These are phyloP conservation scores for Phyllosticta citrichinensis DNA, from an alignment of 2,329 filamentous ascomycete species.

Conservation along the genomic window DNA sequence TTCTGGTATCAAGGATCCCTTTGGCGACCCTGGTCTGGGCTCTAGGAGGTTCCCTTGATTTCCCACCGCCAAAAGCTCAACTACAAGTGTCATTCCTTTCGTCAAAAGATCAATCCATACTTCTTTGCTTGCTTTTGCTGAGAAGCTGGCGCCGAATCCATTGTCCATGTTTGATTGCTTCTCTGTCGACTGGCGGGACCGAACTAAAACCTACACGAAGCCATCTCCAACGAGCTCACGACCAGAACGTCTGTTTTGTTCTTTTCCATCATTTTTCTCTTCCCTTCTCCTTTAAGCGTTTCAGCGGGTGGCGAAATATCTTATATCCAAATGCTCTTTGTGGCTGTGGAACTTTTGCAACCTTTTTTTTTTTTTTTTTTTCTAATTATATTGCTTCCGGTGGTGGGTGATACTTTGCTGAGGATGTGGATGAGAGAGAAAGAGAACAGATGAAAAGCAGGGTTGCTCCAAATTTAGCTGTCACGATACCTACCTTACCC, in stretches of 20 bases:
- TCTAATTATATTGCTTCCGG: background rate
- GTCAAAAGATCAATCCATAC: background rate
- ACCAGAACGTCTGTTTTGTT: background rate
- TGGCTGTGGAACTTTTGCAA: background rate
- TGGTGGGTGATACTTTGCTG: background rate
- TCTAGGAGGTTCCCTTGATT: background rate
- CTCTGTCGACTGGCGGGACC: background rate
- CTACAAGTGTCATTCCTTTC: background rate
- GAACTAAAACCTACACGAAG: background rate
- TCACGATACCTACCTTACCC: too few species aligned
- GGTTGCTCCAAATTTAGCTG: background rate
- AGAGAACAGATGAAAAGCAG: background rate
- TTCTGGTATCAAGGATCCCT: slow-evolving; percentile 17
- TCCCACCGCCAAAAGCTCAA: background rate
- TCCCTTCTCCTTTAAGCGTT: background rate
- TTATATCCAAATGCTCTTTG: background rate
- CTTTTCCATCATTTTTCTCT: background rate
- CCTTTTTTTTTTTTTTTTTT: too few species aligned
- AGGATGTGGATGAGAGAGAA: background rate
- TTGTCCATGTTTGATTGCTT: background rate
- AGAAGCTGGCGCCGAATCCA: background rate
- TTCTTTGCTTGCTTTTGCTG: background rate
- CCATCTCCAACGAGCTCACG: background rate
- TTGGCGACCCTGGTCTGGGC: slow-evolving; percentile 26
- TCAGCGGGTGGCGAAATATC: background rate